Evolutionary conservation across 2,329 filamentous ascomycete species (phyloP).

Genomic region (Talaromyces sp.): DNA sequence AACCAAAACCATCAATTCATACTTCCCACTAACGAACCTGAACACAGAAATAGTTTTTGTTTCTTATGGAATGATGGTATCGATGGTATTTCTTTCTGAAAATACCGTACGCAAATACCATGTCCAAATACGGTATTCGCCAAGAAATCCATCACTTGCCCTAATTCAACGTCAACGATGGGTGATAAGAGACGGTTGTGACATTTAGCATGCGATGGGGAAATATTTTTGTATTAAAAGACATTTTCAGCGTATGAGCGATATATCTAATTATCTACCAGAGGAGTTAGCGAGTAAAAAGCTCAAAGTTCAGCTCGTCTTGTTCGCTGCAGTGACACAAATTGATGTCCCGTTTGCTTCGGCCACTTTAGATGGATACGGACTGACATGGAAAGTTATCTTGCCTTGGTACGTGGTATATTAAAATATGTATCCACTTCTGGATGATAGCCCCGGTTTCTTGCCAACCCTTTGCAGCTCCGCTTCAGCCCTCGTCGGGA

Average conservation of each 20-base stretch:
- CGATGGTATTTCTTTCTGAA: too few species aligned
- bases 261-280: neutral
- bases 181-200: neutral
- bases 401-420: neutral
- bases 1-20: too few species aligned
- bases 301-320: neutral
- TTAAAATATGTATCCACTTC: neutral
- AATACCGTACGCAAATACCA: neutral
- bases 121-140: neutral
- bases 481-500: too few species aligned
- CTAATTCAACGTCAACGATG: neutral
- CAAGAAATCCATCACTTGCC: neutral
- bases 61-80: too few species aligned
- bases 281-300: neutral
- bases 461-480: neutral
- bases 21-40: neutral
- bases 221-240: neutral
- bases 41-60: neutral
- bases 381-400: neutral
- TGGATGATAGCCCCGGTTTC: too few species aligned
- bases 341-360: neutral
- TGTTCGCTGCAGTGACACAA: neutral
- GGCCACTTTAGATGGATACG: neutral
- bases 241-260: rapidly evolving
- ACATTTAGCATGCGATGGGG: neutral